These are phyloP conservation scores for Alternaria conjuncta DNA, from an alignment of 2,329 filamentous ascomycete species.

Conservation along the genomic window DNA sequence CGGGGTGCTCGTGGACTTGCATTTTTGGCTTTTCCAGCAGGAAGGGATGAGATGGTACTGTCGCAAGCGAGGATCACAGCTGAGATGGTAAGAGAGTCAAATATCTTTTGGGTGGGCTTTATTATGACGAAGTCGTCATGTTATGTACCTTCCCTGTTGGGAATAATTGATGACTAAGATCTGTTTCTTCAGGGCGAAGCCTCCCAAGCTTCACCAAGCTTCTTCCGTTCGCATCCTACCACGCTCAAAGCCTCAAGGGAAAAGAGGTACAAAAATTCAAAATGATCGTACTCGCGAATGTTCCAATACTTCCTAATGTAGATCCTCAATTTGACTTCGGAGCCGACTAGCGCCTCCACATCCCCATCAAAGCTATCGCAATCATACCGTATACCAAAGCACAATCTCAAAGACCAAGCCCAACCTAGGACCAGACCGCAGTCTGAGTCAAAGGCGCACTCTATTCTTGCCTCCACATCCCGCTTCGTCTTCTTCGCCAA, in stretches of 20 bases:
- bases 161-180: conserved; percentile 7
- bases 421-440: no score
- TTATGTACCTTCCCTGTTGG: conserved; percentile 10
- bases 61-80: background rate
- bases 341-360: background rate
- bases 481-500: background rate
- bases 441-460: no score
- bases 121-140: background rate
- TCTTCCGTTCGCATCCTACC: background rate
- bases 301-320: background rate
- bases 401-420: no score
- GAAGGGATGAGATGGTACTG: background rate
- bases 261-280: background rate
- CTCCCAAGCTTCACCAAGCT: background rate
- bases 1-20: conserved; percentile 27
- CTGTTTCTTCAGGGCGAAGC: background rate
- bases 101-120: background rate
- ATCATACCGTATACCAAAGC: no score
- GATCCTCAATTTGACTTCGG: background rate
- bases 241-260: background rate
- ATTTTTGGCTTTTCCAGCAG: background rate
- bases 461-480: background rate
- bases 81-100: background rate
- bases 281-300: background rate
- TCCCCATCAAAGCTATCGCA: no score